Base-by-base conservation (phyloP, 805 yeast genomes). In the Metschnikowia similis region DNA sequence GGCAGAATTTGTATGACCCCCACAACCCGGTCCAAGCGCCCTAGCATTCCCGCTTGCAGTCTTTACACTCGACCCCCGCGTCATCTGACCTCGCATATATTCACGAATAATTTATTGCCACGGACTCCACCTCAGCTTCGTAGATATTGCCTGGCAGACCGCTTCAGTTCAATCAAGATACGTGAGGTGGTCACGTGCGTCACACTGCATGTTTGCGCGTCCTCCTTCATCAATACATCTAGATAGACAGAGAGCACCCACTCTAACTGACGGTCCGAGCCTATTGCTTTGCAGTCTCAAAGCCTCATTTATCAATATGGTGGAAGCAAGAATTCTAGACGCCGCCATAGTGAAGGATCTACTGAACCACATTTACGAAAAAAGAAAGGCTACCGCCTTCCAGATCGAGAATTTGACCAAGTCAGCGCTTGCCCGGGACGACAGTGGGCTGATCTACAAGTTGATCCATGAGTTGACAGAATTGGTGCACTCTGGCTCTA, bases 341-440 rank as follows among this genome's bases (percentile, higher is more conserved):
- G 57, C 64, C 29, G 59, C 71, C 8, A 58, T 71, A 31, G 59
- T 72, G 47, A 74, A 74, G 62, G 77, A 74, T 51, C 61, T 74
- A 14, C 72, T 75, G 52, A 72, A 74, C 51, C 75, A 72, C 51
- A 72, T 73, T 44, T 74, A 74, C 51, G 78, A 74, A 54, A 74
- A 74, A 51, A 65, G 78, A 38, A 74, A 74, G 52, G 78, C 77
- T 30, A 72, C 78, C 0, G 77, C 78, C 2, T 73, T 81, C 51
- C 89, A 85, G 58, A 71, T 88, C 32, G 98, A 94, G 62, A 81
- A 84, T 50, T 75, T 84, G 16, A 89, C 92, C 28, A 84, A 89
- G 50, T 79, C 84, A 39, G 82, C 87, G 17, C 63, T 87, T 9
- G 80, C 80, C 2, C 76, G 78, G 27, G 80, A 81, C 45, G 85